Conservation (phyloP, 2,329 filamentous ascomycete genomes). For the Aureobasidium musti region DNA sequence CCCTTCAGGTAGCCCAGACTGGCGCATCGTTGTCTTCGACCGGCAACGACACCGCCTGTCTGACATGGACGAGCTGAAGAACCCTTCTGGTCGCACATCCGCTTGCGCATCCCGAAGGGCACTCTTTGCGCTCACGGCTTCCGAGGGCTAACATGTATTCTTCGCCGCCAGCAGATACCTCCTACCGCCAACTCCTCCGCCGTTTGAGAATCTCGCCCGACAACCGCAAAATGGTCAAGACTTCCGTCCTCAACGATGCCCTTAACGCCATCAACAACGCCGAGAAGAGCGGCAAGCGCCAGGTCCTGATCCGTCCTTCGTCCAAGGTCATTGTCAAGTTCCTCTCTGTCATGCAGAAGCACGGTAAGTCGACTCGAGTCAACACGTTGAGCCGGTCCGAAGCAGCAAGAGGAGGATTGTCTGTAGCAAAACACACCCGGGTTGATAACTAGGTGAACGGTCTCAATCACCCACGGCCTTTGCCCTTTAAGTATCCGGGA, state of each 20-base stretch:
- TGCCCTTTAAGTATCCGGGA: constrained; percentile 99
- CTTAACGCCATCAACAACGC: constrained; percentile 94
- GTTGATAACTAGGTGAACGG: constrained; percentile 99
- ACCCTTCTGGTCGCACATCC: constrained; percentile 51
- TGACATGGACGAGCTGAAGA: constrained; percentile 65
- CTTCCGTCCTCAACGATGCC: constrained; percentile 97
- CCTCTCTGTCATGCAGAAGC: constrained; percentile 98
- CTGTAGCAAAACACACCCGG: constrained; percentile 61
- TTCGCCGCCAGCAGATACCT: constrained; percentile 56
- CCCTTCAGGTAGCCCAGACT: constrained; percentile 55
- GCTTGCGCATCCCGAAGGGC: constrained; percentile 52
- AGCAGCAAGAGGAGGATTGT: constrained; percentile 28
- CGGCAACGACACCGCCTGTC: constrained; percentile 50
- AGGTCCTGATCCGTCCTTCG: constrained; percentile 95
- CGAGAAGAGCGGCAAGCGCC: constrained; percentile 99
- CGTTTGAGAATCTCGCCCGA: constrained; percentile 78
- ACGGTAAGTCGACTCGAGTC: constrained; percentile 67
- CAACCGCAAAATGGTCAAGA: constrained; percentile 90
- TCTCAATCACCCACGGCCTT: constrained; percentile 79
- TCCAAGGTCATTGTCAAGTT: constrained; percentile 99
- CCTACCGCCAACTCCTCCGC: constrained; percentile 52
- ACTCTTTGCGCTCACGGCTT: constrained; percentile 69
- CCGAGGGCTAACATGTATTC: constrained; percentile 60
- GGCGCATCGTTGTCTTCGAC: constrained; percentile 46
- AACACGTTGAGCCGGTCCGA: constrained; percentile 17